These are phyloP conservation scores for Xerocomus spinulosus DNA, from an alignment of 768 basidiomycete species.

Conservation along the genomic window DNA sequence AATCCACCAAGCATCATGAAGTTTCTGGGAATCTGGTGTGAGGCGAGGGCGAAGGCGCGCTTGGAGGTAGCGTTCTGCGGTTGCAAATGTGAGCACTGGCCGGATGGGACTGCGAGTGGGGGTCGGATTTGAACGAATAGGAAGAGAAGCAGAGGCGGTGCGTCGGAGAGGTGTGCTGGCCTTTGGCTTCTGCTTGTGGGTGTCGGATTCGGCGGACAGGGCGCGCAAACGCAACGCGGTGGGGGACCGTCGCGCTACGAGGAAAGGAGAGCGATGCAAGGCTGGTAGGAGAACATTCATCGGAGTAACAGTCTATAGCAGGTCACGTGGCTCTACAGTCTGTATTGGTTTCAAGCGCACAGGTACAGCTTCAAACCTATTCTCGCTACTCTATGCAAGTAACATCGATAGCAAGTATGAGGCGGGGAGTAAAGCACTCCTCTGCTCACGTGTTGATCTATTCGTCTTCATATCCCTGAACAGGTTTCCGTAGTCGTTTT, in stretches of 20 bases:
- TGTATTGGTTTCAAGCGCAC: too few relatives aligned
- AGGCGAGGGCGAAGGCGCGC: slow-evolving; percentile 56
- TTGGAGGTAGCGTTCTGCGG: slow-evolving; percentile 75
- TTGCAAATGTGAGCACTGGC: slow-evolving; percentile 75
- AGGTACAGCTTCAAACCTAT: slow-evolving; percentile 1
- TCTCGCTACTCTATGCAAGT: slow-evolving; percentile 5
- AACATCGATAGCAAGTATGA: background rate
- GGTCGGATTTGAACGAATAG: slow-evolving; percentile 82
- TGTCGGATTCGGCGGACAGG: slow-evolving; percentile 19
- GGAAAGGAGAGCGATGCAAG: too few relatives aligned
- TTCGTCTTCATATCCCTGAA: slow-evolving; percentile 74
- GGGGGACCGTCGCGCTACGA: background rate
- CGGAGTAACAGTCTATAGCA: too few relatives aligned
- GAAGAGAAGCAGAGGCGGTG: slow-evolving; percentile 78
- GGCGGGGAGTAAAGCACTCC: background rate
- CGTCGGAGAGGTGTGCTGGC: slow-evolving; percentile 75
- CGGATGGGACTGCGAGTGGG: slow-evolving; percentile 79
- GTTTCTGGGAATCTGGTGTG: slow-evolving; percentile 49
- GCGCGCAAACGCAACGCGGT: slow-evolving; percentile 4
- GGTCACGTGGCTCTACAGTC: too few relatives aligned
- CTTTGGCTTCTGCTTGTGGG: slow-evolving; percentile 67
- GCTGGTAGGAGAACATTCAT: too few relatives aligned
- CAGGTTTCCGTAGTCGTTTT: slow-evolving; percentile 60
- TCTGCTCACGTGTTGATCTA: slow-evolving; percentile 12
- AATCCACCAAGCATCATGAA: slow-evolving; percentile 80